Evolutionary conservation across 306 rosid genomes (phyloP).

Genomic region (Glycine soja): DNA sequence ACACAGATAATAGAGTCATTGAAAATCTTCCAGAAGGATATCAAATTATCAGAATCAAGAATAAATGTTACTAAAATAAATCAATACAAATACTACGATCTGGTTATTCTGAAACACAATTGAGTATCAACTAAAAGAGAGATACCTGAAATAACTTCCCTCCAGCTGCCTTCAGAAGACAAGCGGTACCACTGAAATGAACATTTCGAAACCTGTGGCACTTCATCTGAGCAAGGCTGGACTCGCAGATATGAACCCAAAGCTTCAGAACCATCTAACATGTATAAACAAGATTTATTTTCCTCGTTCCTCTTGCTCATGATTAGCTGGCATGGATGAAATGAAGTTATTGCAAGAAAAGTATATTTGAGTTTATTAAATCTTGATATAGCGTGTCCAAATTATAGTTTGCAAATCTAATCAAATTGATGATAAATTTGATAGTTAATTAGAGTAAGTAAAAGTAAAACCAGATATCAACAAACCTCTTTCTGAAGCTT

Average conservation of each 20-base stretch:
- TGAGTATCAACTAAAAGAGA: constrained; percentile 28
- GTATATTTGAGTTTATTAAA: neutral
- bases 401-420: constrained; percentile 20
- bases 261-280: constrained; percentile 76
- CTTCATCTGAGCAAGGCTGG: constrained; percentile 67
- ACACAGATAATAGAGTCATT: constrained; percentile 13
- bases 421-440: constrained; percentile 17
- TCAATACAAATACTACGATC: constrained; percentile 23
- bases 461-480: constrained; percentile 44
- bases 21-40: constrained; percentile 4
- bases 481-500: constrained; percentile 95
- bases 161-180: constrained; percentile 85
- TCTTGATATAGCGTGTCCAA: neutral
- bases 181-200: constrained; percentile 92
- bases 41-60: constrained; percentile 28
- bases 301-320: constrained; percentile 81
- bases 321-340: constrained; percentile 66
- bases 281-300: constrained; percentile 63
- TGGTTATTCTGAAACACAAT: constrained; percentile 23
- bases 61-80: constrained; percentile 13
- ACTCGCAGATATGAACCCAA: constrained; percentile 75
- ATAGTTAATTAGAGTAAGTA: neutral
- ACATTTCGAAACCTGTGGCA: constrained; percentile 71
- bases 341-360: constrained; percentile 46
- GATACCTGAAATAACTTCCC: constrained; percentile 85